Conservation (phyloP, 1,139 yeast genomes). For the Candida labiduridarum region DNA sequence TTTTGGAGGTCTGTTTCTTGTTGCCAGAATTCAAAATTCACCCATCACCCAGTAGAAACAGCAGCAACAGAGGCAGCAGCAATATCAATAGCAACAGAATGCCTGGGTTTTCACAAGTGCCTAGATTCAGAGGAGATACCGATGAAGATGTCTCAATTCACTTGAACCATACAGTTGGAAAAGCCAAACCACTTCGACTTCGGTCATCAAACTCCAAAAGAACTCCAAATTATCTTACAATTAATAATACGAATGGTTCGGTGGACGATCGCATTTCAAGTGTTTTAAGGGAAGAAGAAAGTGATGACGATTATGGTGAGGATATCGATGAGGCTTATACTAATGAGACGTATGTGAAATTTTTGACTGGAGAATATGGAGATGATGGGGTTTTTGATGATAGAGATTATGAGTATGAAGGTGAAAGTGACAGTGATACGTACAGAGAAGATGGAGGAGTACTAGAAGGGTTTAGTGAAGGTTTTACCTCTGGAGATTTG, state of each 20-base stretch:
- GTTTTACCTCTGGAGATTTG: constrained; percentile 9
- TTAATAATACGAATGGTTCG: not conserved
- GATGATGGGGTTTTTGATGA: constrained; percentile 29
- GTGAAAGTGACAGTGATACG: constrained; percentile 25
- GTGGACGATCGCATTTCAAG: constrained; percentile 10
- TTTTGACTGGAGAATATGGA: constrained; percentile 24
- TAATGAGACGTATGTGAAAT: constrained; percentile 12
- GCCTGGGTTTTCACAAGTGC: constrained; percentile 29
- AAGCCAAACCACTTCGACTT: constrained; percentile 38
- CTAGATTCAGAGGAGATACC: constrained; percentile 41
- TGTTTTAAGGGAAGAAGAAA: constrained; percentile 4
- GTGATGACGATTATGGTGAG: constrained; percentile 8
- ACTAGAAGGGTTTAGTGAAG: constrained; percentile 18
- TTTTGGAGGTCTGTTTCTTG: not conserved
- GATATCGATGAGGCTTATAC: constrained; percentile 13
- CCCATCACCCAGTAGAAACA: not conserved
- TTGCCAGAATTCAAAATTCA: not conserved
- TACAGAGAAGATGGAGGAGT: constrained; percentile 21
- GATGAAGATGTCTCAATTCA: constrained; percentile 51
- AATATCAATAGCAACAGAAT: constrained; percentile 14
- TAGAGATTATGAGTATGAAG: constrained; percentile 27
- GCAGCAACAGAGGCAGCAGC: not conserved
- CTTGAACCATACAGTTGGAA: constrained; percentile 39
- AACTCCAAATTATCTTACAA: not conserved
- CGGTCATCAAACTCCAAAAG: constrained; percentile 11